phyloP scores from a whole-genome alignment of 148 eudicot genomes.

The Selenicereus undatus region DNA sequence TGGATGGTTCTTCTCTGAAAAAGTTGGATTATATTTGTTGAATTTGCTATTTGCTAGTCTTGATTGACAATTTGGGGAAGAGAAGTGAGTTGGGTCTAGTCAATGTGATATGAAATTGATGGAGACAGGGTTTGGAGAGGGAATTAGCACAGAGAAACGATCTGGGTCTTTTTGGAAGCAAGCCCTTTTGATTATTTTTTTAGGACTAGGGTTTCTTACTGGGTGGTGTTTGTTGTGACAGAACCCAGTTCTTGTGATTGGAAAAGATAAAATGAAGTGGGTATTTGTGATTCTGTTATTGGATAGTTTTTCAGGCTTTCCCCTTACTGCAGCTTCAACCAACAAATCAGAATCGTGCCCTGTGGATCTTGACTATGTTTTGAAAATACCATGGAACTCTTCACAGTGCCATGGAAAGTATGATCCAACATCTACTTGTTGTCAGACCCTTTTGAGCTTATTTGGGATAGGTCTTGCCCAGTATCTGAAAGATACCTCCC shows the following conservation, averaged over 20 bases:
- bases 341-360: constrained; percentile 35
- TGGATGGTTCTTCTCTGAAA: neutral
- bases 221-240: neutral
- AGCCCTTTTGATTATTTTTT: neutral
- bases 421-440: constrained; percentile 28
- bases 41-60: neutral
- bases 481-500: constrained; percentile 39
- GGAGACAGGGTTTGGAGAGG: neutral
- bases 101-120: neutral
- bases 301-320: neutral
- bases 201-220: neutral
- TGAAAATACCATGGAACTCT: constrained; percentile 38
- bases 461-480: constrained; percentile 44
- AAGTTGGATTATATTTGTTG: neutral
- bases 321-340: neutral
- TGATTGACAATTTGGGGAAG: neutral
- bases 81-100: neutral
- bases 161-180: neutral
- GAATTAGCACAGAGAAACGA: neutral
- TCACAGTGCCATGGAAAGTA: constrained; percentile 31
- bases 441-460: constrained; percentile 56
- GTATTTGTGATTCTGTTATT: constrained; percentile 8
- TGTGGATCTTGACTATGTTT: constrained; percentile 44
- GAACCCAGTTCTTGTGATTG: neutral
- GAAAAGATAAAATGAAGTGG: constrained; percentile 9